A percentile compares a stretch with the other conserved stretches of the same genome.
Evolutionary conservation across 2,329 filamentous ascomycete genomes (phyloP).

Genomic region (Colletotrichum truncatum): DNA sequence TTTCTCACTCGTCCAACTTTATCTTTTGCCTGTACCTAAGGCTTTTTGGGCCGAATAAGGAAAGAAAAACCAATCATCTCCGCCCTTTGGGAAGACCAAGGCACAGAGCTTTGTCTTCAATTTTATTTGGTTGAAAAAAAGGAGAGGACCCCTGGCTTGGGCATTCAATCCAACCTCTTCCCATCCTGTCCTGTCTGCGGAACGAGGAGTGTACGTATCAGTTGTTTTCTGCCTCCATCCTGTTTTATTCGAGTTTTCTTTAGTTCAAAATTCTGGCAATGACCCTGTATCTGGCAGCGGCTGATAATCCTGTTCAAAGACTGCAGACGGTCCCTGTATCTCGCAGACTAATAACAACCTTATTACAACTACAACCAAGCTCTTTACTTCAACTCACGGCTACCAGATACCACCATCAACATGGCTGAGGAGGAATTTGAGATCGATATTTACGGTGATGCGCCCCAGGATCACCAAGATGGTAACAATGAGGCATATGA

Average conservation of each 20-base stretch:
- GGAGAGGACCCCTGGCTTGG: slow-evolving; percentile 27
- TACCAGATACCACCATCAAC: slow-evolving; percentile 36
- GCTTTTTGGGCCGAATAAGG: slow-evolving; percentile 28
- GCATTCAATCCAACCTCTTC: slow-evolving; percentile 31
- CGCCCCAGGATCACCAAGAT: slow-evolving; percentile 50
- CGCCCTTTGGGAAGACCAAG: slow-evolving; percentile 46
- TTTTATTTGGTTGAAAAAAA: slow-evolving; percentile 39
- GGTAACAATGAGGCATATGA: slow-evolving; percentile 50
- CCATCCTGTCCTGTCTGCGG: slow-evolving; percentile 31
- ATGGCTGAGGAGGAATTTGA: slow-evolving; percentile 80
- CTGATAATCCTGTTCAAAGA: slow-evolving; percentile 35
- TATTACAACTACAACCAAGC: slow-evolving; percentile 26
- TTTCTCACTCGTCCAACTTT: slow-evolving; percentile 22
- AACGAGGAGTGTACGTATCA: slow-evolving; percentile 65
- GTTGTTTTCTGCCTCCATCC: slow-evolving; percentile 46
- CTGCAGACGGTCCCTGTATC: slow-evolving; percentile 51
- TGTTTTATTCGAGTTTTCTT: slow-evolving; percentile 33
- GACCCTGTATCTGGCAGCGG: slow-evolving; percentile 27
- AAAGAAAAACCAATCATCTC: slow-evolving; percentile 9
- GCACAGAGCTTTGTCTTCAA: slow-evolving; percentile 73
- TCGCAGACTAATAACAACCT: slow-evolving; percentile 35
- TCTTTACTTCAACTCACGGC: slow-evolving; percentile 20
- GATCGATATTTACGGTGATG: slow-evolving; percentile 77
- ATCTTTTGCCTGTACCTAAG: slow-evolving; percentile 33
- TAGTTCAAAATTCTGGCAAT: slow-evolving; percentile 23